A percentile compares a stretch with the other conserved stretches of the same genome.
Evolutionary conservation across 129 eudicot species (phyloP).

Genomic region (Glebionis coronaria): DNA sequence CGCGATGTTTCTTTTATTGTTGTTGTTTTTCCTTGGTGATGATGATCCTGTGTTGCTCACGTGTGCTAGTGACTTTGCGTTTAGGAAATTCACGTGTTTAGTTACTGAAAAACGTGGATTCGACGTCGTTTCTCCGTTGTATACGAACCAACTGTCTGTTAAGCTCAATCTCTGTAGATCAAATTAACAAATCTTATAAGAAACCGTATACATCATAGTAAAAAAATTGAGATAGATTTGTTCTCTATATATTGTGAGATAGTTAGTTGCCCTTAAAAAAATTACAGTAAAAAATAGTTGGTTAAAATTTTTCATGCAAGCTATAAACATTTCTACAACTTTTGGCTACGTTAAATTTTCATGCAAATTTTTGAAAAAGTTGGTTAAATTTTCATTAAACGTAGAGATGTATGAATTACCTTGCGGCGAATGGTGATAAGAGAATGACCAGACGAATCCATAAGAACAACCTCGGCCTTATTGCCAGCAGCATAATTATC

Average conservation of each 20-base stretch:
- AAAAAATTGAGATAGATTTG: too few relatives aligned
- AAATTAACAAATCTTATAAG: background rate
- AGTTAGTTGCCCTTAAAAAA: too few relatives aligned
- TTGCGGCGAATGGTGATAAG: slow-evolving; percentile 75
- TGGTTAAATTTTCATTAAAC: too few relatives aligned
- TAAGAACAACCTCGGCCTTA: slow-evolving; percentile 50
- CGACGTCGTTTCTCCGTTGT: slow-evolving; percentile 46
- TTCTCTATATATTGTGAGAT: too few relatives aligned
- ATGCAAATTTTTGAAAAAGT: too few relatives aligned
- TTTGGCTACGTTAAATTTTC: too few relatives aligned
- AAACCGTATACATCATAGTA: background rate
- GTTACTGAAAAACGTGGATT: slow-evolving; percentile 47
- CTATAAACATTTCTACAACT: too few relatives aligned
- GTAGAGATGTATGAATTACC: slow-evolving; percentile 20
- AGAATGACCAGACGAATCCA: slow-evolving; percentile 62
- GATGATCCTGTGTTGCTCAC: slow-evolving; percentile 32
- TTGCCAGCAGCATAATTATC: slow-evolving; percentile 53
- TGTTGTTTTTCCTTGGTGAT: slow-evolving; percentile 2
- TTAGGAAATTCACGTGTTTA: slow-evolving; percentile 42
- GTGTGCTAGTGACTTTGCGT: slow-evolving; percentile 45
- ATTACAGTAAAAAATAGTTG: too few relatives aligned
- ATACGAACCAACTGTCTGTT: slow-evolving; percentile 58
- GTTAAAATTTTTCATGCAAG: too few relatives aligned
- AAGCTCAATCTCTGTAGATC: slow-evolving; percentile 51
- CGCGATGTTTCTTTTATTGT: slow-evolving; percentile 15